A percentile compares a stretch with the other conserved stretches of the same genome.
These are phyloP conservation scores for Pichia thaimueangensis DNA, from an alignment of 805 yeast genomes.

Conservation along the genomic window DNA sequence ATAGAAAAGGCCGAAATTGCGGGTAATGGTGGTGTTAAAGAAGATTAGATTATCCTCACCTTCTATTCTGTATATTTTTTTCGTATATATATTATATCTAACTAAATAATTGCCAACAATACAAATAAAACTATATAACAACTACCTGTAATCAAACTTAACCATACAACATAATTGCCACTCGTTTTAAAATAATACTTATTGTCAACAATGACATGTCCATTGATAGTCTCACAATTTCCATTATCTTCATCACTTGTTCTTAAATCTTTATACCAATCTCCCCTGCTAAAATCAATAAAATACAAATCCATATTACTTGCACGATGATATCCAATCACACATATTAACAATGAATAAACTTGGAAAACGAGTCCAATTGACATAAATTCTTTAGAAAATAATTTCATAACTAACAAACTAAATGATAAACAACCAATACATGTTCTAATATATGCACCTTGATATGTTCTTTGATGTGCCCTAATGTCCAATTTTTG, in stretches of 20 bases:
- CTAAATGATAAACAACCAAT: slow-evolving; percentile 62
- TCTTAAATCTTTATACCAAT: slow-evolving; percentile 18
- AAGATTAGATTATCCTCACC: slow-evolving; percentile 44
- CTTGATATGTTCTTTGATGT: slow-evolving; percentile 78
- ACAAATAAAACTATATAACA: slow-evolving; percentile 48
- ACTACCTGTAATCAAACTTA: slow-evolving; percentile 43
- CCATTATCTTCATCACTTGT: slow-evolving; percentile 5
- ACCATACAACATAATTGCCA: slow-evolving; percentile 52
- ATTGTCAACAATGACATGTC: slow-evolving; percentile 13
- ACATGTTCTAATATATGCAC: slow-evolving; percentile 73
- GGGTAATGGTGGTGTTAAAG: slow-evolving; percentile 85
- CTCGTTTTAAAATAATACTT: slow-evolving; percentile 46
- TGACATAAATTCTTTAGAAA: slow-evolving; percentile 56
- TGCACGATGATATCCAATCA: slow-evolving; percentile 32
- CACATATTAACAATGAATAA: slow-evolving; percentile 45
- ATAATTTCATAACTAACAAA: slow-evolving; percentile 56
- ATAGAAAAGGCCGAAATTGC: slow-evolving; percentile 78
- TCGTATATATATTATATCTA: neutral
- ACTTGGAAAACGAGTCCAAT: slow-evolving; percentile 61
- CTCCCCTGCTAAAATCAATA: slow-evolving; percentile 20
- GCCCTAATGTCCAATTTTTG: slow-evolving; percentile 53
- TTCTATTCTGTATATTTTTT: neutral
- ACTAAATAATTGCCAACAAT: slow-evolving; percentile 39
- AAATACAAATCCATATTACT: slow-evolving; percentile 29
- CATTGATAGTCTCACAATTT: neutral